Percentiles rank a stretch among this genome's conserved stretches.
Evolutionary conservation across 2,329 filamentous ascomycete genomes (phyloP).

Genomic region (Arthrobotrys musiformis): DNA sequence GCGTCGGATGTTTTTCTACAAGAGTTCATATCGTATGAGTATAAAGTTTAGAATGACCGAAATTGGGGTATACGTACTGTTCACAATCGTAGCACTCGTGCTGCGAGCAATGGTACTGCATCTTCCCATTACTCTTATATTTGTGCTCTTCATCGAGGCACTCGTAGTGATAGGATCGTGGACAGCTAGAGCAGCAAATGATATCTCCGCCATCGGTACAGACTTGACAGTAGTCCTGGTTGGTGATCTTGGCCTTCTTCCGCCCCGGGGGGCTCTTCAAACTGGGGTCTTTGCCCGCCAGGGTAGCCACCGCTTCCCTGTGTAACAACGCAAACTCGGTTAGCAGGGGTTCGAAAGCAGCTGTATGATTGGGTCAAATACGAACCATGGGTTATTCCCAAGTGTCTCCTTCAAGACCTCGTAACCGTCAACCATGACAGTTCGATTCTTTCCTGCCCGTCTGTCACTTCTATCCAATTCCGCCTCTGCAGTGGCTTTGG

Average conservation of each 20-base stretch:
- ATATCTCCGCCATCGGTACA: slow-evolving; percentile 67
- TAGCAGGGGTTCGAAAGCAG: slow-evolving; percentile 23
- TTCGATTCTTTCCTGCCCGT: slow-evolving; percentile 69
- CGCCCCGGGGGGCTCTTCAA: slow-evolving; percentile 66
- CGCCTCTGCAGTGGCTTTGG: slow-evolving; percentile 57
- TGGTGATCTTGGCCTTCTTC: slow-evolving; percentile 65
- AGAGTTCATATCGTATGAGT: neutral
- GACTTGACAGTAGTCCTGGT: slow-evolving; percentile 68
- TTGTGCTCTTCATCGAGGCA: slow-evolving; percentile 66
- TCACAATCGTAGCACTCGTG: slow-evolving; percentile 69
- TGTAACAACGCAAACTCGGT: neutral
- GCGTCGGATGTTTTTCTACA: slow-evolving; percentile 59
- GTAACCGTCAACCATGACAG: slow-evolving; percentile 69
- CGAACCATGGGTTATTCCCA: slow-evolving; percentile 65
- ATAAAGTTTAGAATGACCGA: neutral
- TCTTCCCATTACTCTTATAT: slow-evolving; percentile 61
- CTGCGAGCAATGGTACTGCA: slow-evolving; percentile 69
- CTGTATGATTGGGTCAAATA: neutral
- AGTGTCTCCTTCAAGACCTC: slow-evolving; percentile 70
- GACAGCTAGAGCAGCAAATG: slow-evolving; percentile 67
- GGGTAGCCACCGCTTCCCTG: slow-evolving; percentile 69
- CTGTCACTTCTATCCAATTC: slow-evolving; percentile 65
- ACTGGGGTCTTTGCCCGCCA: slow-evolving; percentile 69
- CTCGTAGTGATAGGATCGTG: slow-evolving; percentile 67
- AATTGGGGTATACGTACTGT: slow-evolving; percentile 64